Evolutionary conservation across 2,329 filamentous ascomycete genomes (phyloP), one percentile per base, ranked within the genome.

Genomic region (Coniochaeta sp.): DNA sequence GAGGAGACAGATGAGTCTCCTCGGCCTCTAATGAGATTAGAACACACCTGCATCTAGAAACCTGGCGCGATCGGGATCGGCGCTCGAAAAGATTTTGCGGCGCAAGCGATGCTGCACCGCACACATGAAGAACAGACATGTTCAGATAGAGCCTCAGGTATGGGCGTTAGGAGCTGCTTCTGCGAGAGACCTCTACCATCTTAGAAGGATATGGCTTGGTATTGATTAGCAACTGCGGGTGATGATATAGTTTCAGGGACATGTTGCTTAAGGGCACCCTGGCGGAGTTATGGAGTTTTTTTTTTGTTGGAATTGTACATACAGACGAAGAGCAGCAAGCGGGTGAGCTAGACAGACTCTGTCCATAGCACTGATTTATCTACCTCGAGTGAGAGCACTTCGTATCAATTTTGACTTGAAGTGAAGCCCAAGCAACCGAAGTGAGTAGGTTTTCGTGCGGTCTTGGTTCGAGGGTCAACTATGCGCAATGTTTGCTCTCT

Each of bases 1-100:
- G 65, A 80, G 86, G 67, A 80, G 88, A 65, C 87, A 91, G 71
- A 89, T 91, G 88, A 90, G 87, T 71, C 76, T 91, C 66, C 72
- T 91, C 65, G 87, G 85, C 61, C 81, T 87, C 79, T 86, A 14
- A 52, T 17, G 24, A 14, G 26, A 17, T 17, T 52, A 52, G 47
- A 52, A 28, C 11, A 8, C 14, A 44, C 6, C n/a, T 28, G 44
- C 44, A 50, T 50, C 14, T 50, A 26, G 22, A 52, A 6, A 52
- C 16, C 12, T 52, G 5, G 43, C 43, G 14, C 24, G 47, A 12
- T 31, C 4, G 3, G 5, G 24, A 50, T 12, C 47, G 3, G 24
- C 16, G 22, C 22, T 31, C 6, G 47, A 22, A n/a, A 52, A 28
- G 47, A 52, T 31, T 31, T n/a, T 40, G 7, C 36, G 31, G 31